Base-by-base conservation (phyloP, 2,329 filamentous ascomycete genomes). In the Colletotrichum brevisporum region DNA sequence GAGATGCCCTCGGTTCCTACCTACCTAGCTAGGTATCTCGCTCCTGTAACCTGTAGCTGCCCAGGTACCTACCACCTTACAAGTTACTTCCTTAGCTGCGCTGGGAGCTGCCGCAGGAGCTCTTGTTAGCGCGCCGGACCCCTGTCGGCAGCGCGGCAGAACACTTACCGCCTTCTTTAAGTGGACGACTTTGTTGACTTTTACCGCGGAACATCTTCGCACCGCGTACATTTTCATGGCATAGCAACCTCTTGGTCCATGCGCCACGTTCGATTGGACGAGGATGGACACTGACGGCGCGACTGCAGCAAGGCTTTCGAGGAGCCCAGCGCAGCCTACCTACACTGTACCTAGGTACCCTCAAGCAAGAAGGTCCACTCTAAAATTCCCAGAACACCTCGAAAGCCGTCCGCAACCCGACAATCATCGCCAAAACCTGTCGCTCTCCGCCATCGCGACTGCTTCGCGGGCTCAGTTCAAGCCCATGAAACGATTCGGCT, bases 331-430 rank as follows among this genome's bases (percentile, higher is more conserved):
- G 47, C 47, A 58, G 41, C 36, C 52, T 24, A 26, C 47, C 18
- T 18, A 21, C 47, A n/a, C n/a, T 16, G 36, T 41, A 55, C 18
- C 39, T 39, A 56, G 18, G 31, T 56, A 13, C 18, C 54, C 24
- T 58, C 24, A 27, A 57, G 55, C n/a, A 43, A 39, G 8, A 50
- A 50, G 65, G 24, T 64, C 69, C 69, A 69, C 69, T 69, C 65
- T 69, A 69, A 69, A 71, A 60, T 69, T 69, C 65, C 69, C 59
- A 63, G 69, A 50, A 71, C 58, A 71, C 58, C 67, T 69, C 63
- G 67, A 69, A 60, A 66, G 56, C 31, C 55, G 56, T 69, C 24
- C 45, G 55, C 67, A 56, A 56, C 55, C 62, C 21, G n/a, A 52
- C 51, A 52, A 36, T 45, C 18, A 24, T 24, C n/a, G 43, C 41